phyloP scores from a whole-genome alignment of 768 basidiomycete species.

The Dacryopinax primogenitus region DNA sequence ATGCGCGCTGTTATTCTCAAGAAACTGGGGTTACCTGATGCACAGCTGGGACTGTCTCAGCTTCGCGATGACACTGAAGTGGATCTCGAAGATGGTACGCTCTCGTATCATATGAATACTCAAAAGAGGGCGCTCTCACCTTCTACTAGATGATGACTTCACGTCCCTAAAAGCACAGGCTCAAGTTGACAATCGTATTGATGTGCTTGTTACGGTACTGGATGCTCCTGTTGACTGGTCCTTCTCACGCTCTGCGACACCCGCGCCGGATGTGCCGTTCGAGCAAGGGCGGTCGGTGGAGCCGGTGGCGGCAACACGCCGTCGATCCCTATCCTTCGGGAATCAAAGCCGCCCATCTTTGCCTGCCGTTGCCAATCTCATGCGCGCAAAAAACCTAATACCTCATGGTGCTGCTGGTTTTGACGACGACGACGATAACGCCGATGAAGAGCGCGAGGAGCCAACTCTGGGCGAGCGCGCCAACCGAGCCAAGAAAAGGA shows the following conservation, averaged over 20 bases:
- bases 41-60: slow-evolving; percentile 35
- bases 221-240: slow-evolving; percentile 1
- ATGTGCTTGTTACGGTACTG: background rate
- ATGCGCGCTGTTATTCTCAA: slow-evolving; percentile 44
- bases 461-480: background rate
- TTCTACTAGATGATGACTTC: slow-evolving; percentile 10
- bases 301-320: background rate
- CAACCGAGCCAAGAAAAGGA: background rate
- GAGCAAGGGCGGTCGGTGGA: background rate
- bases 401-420: background rate
- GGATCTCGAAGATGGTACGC: slow-evolving; percentile 63
- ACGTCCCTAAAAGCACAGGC: background rate
- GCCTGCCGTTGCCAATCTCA: background rate
- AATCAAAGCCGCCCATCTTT: background rate
- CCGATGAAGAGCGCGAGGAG: background rate
- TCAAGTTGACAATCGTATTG: background rate
- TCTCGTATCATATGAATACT: slow-evolving; percentile 16
- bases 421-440: background rate
- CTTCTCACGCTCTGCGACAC: background rate
- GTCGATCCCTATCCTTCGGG: background rate
- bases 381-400: background rate
- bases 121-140: background rate
- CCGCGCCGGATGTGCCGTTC: background rate
- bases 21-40: slow-evolving; percentile 43
- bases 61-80: slow-evolving; percentile 41